Evolutionary conservation across 306 rosid species (phyloP).

Genomic region (Spatholobus suberectus): DNA sequence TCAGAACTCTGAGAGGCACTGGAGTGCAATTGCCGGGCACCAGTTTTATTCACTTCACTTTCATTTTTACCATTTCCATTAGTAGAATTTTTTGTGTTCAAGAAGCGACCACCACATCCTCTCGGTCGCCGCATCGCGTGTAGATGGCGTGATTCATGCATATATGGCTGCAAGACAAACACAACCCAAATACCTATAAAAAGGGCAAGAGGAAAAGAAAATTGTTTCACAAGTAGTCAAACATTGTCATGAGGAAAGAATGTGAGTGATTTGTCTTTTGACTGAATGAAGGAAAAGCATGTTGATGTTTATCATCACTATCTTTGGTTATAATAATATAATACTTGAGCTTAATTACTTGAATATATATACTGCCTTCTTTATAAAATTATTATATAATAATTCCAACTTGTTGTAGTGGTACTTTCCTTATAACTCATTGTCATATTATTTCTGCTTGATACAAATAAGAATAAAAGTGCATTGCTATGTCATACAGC

Average conservation of each 20-base stretch:
- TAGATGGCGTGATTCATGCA: conserved; percentile 91
- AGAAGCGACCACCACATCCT: conserved; percentile 85
- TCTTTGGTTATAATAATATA: background rate
- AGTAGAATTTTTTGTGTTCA: conserved; percentile 57
- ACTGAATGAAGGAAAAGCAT: background rate
- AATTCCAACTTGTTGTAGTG: background rate
- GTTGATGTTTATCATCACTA: background rate
- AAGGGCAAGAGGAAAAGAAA: background rate
- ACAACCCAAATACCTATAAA: background rate
- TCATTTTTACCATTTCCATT: conserved; percentile 43
- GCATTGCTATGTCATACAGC: background rate
- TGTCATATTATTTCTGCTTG: background rate
- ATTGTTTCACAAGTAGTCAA: background rate
- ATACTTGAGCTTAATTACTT: background rate
- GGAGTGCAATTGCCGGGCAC: conserved; percentile 32
- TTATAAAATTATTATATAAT: background rate
- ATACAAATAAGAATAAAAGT: background rate
- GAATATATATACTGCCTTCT: background rate
- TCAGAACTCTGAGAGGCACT: conserved; percentile 66
- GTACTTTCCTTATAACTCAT: background rate
- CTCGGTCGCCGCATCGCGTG: conserved; percentile 87
- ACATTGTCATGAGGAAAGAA: background rate
- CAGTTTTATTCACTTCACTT: conserved; percentile 37
- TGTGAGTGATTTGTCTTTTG: background rate
- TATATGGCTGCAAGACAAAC: conserved; percentile 67